Conservation (phyloP, 345 rosid genomes). For the Salix viminalis region DNA sequence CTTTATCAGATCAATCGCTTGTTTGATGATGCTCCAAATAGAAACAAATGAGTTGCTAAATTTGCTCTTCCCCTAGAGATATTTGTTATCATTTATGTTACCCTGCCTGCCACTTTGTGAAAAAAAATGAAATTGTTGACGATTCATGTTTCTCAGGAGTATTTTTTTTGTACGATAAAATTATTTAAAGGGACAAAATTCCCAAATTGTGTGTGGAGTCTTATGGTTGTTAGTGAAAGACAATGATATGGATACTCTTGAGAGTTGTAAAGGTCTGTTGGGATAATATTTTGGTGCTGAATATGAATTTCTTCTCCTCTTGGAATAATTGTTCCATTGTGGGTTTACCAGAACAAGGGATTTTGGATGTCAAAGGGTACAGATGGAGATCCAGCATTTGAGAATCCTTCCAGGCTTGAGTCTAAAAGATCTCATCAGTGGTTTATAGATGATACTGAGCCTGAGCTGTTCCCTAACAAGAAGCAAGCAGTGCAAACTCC, state of each 20-base stretch:
- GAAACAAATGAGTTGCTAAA: not conserved
- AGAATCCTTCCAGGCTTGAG: constrained; percentile 51
- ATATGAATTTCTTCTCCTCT: not conserved
- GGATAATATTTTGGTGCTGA: not conserved
- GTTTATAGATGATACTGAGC: constrained; percentile 58
- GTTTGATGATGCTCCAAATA: not conserved
- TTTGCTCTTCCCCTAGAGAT: not conserved
- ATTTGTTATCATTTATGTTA: no score
- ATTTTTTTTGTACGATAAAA: not conserved
- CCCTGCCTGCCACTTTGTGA: not conserved
- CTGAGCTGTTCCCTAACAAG: constrained; percentile 70
- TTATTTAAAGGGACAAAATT: not conserved
- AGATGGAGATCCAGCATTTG: constrained; percentile 52
- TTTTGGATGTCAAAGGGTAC: constrained; percentile 57
- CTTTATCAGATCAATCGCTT: not conserved
- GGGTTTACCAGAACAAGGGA: constrained; percentile 60
- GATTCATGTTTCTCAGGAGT: not conserved
- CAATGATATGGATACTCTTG: not conserved
- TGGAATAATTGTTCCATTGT: not conserved
- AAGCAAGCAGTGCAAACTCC: constrained; percentile 61
- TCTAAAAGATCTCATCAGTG: constrained; percentile 69
- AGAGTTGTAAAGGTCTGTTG: not conserved
- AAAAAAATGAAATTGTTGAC: not conserved
- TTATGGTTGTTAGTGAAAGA: not conserved
- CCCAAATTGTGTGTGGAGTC: not conserved